Percentiles rank a stretch among this genome's conserved stretches.
Conservation (phyloP, 441 rosid genomes). For the Syzygium syzygioides region DNA sequence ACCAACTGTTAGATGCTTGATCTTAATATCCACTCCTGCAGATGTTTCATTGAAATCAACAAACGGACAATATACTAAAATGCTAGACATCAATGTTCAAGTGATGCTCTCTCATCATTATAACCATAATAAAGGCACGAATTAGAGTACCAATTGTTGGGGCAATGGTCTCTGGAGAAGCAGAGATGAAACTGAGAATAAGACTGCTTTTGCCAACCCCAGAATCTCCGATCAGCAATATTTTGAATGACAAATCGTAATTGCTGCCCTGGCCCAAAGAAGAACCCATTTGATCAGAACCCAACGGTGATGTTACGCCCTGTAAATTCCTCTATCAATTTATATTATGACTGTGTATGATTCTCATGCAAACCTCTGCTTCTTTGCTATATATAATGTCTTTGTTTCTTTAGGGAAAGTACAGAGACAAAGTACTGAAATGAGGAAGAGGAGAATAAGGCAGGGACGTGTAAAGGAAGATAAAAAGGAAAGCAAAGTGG, state of each 20-base stretch:
- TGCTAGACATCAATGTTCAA: neutral
- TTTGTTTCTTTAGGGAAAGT: neutral
- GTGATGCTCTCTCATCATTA: neutral
- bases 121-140: neutral
- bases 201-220: constrained; percentile 74
- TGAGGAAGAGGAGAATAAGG: neutral
- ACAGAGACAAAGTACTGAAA: neutral
- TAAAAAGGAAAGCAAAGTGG: neutral
- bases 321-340: neutral
- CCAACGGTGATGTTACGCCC: neutral
- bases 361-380: neutral
- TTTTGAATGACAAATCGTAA: constrained; percentile 63
- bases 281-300: constrained; percentile 17
- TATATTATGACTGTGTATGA: neutral
- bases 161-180: constrained; percentile 29
- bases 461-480: neutral
- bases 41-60: neutral
- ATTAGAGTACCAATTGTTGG: constrained; percentile 52
- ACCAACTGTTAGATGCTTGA: neutral
- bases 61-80: neutral
- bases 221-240: constrained; percentile 66
- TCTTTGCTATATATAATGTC: neutral
- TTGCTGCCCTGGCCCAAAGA: constrained; percentile 21
- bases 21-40: neutral
- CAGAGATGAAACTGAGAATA: constrained; percentile 54